phyloP scores from a whole-genome alignment of 2,329 filamentous ascomycete species.

The Whalleya microplaca region DNA sequence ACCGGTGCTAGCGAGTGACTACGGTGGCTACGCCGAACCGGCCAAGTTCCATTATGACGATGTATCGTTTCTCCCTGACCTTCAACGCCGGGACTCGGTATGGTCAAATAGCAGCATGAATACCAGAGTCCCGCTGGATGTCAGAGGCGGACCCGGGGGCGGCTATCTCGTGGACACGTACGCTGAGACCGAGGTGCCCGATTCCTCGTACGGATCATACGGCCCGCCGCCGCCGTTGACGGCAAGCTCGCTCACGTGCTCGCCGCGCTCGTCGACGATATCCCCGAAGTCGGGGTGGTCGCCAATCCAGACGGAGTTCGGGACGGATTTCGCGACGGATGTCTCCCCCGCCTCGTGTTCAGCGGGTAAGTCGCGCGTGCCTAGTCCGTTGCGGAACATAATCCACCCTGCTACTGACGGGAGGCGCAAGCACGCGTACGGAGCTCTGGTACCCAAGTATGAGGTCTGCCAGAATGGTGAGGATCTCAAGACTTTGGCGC shows the following conservation, averaged over 20 bases:
- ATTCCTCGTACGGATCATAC: slow-evolving; percentile 3
- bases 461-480: not conserved
- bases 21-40: not conserved
- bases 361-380: slow-evolving; percentile 12
- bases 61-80: slow-evolving; percentile 2
- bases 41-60: slow-evolving; percentile 2
- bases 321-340: slow-evolving; percentile 22
- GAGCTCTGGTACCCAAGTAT: not conserved
- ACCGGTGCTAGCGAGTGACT: not conserved
- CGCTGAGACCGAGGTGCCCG: slow-evolving; percentile 6
- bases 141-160: slow-evolving; percentile 17
- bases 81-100: slow-evolving; percentile 10
- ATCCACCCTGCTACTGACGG: not conserved
- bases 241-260: slow-evolving; percentile 18
- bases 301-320: slow-evolving; percentile 24
- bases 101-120: slow-evolving; percentile 20
- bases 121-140: slow-evolving; percentile 1
- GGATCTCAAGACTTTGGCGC: slow-evolving; percentile 27
- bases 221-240: not conserved
- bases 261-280: slow-evolving; percentile 19
- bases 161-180: too few relatives aligned
- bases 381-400: slow-evolving; percentile 27
- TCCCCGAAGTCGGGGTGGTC: slow-evolving; percentile 27
- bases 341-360: not conserved
- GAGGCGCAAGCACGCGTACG: not conserved